Base-by-base conservation (phyloP, 1,284 basidiomycete species). In the Xerocomus cyaneibrunnescens region DNA sequence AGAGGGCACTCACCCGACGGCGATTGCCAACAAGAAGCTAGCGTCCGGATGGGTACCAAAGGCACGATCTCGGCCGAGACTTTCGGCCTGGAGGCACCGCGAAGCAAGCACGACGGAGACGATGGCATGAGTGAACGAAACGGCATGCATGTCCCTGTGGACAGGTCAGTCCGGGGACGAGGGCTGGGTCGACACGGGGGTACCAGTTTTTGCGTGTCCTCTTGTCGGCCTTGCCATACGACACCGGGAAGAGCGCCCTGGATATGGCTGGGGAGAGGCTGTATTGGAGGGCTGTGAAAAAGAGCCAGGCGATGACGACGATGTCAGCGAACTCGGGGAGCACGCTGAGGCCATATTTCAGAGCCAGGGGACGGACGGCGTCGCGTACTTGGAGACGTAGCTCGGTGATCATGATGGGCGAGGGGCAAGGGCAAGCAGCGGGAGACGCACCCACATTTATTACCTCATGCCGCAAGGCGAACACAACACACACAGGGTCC, bases 261-360 rank as follows among this genome's bases (percentile, higher is more conserved):
- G 76, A 78, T 35, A 78, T 60, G 45, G 67, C 60, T 2, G 84
- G 84, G 6, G 79, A 77, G 25, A 83, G 45, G 44, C 78, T 71
- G 48, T 75, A 64, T 54, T 85, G 82, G 40, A 82, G 60, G 37
- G 71, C 57, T 14, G 75, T 72, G 57, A 83, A 84, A 50, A 68
- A 69, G 38, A 77, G 54, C 54, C 77, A 74, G 50, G 85, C 73
- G 59, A 79, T 76, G 45, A 90, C 77, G 50, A 95, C 81, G 23
- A 89, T 74, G 60, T 87, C 80, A 44, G 84, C 73, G 55, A 87
- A 81, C 58, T 83, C 82, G 1, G 79, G 74, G 62, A 92, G 73
- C 22, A 65, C 57, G 7, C 50, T 54, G 25, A 78, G 61, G 23
- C 61, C 58, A 34, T 57, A 54, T 39, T 57, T 60, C 12, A 45